Base-by-base conservation (phyloP, 495 filamentous ascomycete genomes). In the Paragyromitra xinjiangensis region DNA sequence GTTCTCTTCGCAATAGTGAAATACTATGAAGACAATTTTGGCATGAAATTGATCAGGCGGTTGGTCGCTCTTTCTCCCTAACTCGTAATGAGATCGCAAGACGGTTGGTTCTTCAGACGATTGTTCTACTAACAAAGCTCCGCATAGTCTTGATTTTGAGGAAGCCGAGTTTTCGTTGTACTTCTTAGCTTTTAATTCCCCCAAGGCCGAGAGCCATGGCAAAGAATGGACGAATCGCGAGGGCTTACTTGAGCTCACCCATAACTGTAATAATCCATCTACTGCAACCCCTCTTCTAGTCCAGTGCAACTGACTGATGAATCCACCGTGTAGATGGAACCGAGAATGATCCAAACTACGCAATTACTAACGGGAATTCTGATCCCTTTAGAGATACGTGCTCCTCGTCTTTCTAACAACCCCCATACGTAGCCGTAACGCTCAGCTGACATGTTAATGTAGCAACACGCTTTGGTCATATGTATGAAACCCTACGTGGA, bases 101-200 rank as follows among this genome's bases (percentile, higher is more conserved):
- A 7, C 6, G 0, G 26, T 34, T 19, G n/a, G 37, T 45, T 7
- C 55, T 42, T 61, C 6, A 67, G 26, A 8, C 62, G 51, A 12
- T 8, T 22, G 5, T 26, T 34, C 19, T 45, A 12, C 73, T 78
- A 39, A 65, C 37, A 11, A 26, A 42, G 29, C 11, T 11, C 12
- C 12, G n/a, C 11, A 51, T 53, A 82, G 75, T 34, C 40, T 81
- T 22, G 70, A 81, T 39, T 88, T 88, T 78, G 88, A 90, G 45
- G 93, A 97, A 67, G 89, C 90, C 82, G 96, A 95, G 78, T 97
- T 98, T 84, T 92, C 94, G 82, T 89, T 97, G 72, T 94, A 94
- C 86, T 94, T 94, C 85, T 87, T 95, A 50, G 91, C 88, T 58
- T 94, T 92, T 85, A 91, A 94, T 84, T 85, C 85, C 2, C 86